These are phyloP conservation scores for Ballota nigra DNA, from an alignment of 257 asterid genomes.

Conservation along the genomic window DNA sequence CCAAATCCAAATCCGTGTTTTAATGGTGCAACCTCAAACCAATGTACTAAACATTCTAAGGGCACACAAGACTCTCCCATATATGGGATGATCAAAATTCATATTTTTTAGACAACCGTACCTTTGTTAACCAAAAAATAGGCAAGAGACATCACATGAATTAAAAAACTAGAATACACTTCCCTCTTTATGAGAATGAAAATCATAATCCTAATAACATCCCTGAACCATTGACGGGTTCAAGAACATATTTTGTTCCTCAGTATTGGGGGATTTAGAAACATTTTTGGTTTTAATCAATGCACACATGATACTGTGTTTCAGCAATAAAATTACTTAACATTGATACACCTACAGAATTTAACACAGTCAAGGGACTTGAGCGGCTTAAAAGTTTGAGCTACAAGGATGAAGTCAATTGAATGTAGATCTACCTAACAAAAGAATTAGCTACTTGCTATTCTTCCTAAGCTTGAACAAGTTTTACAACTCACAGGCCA, in stretches of 20 bases:
- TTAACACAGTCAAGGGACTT: neutral
- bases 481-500: neutral
- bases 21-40: no score
- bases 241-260: neutral
- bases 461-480: neutral
- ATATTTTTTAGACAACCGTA: no score
- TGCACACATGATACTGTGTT: neutral
- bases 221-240: neutral
- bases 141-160: neutral
- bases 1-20: no score
- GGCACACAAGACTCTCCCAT: no score
- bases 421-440: conserved; percentile 9
- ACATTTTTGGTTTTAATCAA: neutral
- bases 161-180: neutral
- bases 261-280: neutral
- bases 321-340: neutral
- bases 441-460: conserved; percentile 4
- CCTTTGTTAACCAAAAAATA: neutral
- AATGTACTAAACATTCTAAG: no score
- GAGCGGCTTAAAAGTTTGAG: neutral
- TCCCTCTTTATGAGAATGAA: neutral
- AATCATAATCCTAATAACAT: neutral
- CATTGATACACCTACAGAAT: neutral
- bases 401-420: conserved; percentile 10
- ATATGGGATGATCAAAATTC: no score